Evolutionary conservation across 2,329 filamentous ascomycete species (phyloP).

Genomic region (Boeremia exigua): DNA sequence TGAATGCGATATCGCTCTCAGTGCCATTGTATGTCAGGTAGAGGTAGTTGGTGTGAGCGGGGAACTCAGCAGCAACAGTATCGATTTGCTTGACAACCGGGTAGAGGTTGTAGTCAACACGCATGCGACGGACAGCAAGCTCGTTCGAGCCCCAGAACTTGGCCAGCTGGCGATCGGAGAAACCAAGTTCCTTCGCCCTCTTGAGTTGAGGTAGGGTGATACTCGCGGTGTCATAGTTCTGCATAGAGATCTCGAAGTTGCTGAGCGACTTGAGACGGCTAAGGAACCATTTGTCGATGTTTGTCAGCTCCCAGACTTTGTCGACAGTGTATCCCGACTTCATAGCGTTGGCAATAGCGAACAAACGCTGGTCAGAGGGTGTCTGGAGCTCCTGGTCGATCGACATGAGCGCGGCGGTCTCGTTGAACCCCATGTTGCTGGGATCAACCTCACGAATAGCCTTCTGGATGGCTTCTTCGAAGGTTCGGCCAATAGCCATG

Average conservation of each 20-base stretch:
- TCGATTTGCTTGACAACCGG: constrained; percentile 98
- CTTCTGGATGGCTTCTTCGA: constrained; percentile 98
- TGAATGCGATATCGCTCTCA: constrained; percentile 81
- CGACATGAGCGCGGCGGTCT: constrained; percentile 84
- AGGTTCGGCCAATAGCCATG: constrained; percentile 96
- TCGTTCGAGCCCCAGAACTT: constrained; percentile 96
- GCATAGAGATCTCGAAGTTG: constrained; percentile 84
- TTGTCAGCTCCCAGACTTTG: constrained; percentile 97
- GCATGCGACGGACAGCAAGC: constrained; percentile 80
- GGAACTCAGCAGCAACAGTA: constrained; percentile 96
- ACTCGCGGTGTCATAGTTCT: constrained; percentile 70
- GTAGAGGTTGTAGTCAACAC: constrained; percentile 83
- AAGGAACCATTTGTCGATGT: constrained; percentile 99
- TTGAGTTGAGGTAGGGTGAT: constrained; percentile 71
- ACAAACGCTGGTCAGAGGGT: constrained; percentile 94
- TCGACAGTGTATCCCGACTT: constrained; percentile 90
- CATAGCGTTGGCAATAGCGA: constrained; percentile 98
- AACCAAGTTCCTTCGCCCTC: constrained; percentile 90
- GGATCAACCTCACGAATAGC: constrained; percentile 95
- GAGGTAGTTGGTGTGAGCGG: constrained; percentile 91
- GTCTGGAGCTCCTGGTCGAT: constrained; percentile 97
- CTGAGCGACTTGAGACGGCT: constrained; percentile 88
- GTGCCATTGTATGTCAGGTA: constrained; percentile 95
- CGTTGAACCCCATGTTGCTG: constrained; percentile 93
- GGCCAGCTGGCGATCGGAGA: constrained; percentile 90